These are phyloP conservation scores for Colletotrichum chrysophilum DNA, from an alignment of 2,329 filamentous ascomycete genomes.

Conservation along the genomic window DNA sequence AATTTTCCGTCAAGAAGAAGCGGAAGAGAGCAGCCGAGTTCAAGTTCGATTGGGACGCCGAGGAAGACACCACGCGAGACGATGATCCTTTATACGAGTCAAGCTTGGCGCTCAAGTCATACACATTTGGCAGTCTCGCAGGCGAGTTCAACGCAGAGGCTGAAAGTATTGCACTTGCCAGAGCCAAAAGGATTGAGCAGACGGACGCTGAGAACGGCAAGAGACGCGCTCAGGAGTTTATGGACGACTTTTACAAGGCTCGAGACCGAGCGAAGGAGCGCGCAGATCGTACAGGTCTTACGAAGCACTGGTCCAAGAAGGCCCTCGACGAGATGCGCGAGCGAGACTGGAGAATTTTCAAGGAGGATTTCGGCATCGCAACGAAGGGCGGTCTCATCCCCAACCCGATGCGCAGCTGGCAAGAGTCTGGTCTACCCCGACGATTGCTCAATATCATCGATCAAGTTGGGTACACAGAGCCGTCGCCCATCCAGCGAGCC, in stretches of 20 bases:
- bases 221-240: slow-evolving; percentile 76
- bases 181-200: slow-evolving; percentile 74
- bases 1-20: slow-evolving; percentile 96
- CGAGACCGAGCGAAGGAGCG: slow-evolving; percentile 71
- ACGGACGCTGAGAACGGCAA: slow-evolving; percentile 78
- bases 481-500: slow-evolving; percentile 89
- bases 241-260: slow-evolving; percentile 80
- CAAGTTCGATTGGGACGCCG: slow-evolving; percentile 97
- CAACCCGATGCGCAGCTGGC: slow-evolving; percentile 95
- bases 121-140: slow-evolving; percentile 52
- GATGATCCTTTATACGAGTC: slow-evolving; percentile 78
- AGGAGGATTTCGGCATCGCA: slow-evolving; percentile 96
- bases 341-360: slow-evolving; percentile 99
- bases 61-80: slow-evolving; percentile 88
- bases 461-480: slow-evolving; percentile 88
- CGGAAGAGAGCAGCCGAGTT: slow-evolving; percentile 89
- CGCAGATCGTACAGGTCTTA: slow-evolving; percentile 74
- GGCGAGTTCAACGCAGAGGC: slow-evolving; percentile 59
- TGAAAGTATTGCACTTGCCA: slow-evolving; percentile 59
- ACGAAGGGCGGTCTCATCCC: slow-evolving; percentile 93
- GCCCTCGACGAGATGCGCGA: slow-evolving; percentile 91
- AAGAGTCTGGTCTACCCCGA: slow-evolving; percentile 80
- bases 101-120: slow-evolving; percentile 25
- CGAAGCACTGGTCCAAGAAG: slow-evolving; percentile 97
- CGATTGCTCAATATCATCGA: slow-evolving; percentile 82